Conservation (phyloP, 768 basidiomycete species). For the Pleurotus tuber-regium region DNA sequence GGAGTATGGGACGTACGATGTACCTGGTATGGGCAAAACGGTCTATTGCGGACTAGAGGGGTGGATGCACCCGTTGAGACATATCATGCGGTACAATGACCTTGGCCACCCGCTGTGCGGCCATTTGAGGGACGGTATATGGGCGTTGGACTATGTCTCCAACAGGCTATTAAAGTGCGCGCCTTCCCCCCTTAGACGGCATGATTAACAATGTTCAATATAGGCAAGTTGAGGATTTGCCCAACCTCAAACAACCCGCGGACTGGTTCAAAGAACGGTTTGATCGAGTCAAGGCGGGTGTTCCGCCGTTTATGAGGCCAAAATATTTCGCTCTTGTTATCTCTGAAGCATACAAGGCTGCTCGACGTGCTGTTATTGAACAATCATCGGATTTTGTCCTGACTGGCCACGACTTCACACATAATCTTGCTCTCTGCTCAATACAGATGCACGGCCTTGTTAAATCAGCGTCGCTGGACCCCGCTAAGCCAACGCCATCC, state of each 20-base stretch:
- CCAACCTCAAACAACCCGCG: constrained; percentile 66
- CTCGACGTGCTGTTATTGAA: constrained; percentile 77
- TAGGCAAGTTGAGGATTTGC: constrained; percentile 62
- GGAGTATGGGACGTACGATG: constrained; percentile 76
- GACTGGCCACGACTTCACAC: constrained; percentile 85
- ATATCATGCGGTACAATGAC: constrained; percentile 88
- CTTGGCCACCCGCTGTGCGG: constrained; percentile 89
- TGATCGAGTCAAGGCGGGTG: constrained; percentile 68
- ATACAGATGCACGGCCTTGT: constrained; percentile 92
- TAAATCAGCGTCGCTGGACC: constrained; percentile 86
- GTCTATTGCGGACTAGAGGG: constrained; percentile 95
- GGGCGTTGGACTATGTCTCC: constrained; percentile 90
- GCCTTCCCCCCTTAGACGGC: background rate
- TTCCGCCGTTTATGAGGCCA: constrained; percentile 87
- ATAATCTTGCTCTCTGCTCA: constrained; percentile 81
- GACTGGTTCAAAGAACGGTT: constrained; percentile 89
- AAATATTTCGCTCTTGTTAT: constrained; percentile 95
- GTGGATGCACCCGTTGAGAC: constrained; percentile 89
- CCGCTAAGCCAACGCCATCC: constrained; percentile 65
- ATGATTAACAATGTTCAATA: constrained; percentile 11
- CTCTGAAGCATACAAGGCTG: constrained; percentile 90
- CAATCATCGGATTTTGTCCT: constrained; percentile 87
- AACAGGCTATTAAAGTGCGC: constrained; percentile 69
- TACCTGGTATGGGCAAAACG: constrained; percentile 73
- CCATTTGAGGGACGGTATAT: constrained; percentile 83